Base-by-base conservation (phyloP, 768 basidiomycete species). In the Pleurotus pulmonarius region DNA sequence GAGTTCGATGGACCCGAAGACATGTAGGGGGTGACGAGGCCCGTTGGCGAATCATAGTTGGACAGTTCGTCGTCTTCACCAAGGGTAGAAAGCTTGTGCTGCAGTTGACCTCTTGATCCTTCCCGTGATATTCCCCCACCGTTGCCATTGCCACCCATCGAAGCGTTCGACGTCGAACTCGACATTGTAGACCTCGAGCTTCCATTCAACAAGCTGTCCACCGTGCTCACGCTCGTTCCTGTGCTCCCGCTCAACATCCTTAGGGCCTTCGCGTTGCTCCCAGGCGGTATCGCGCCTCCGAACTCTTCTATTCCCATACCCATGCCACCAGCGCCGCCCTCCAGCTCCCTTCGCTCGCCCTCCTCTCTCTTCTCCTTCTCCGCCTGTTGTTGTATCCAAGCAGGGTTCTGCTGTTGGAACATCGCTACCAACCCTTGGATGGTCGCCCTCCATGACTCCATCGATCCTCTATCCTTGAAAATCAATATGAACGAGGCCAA, bases 401-500 rank as follows among this genome's bases (percentile, higher is more conserved):
- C 59, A 15, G 73, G 69, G 56, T 77, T 75, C 58, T 82, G 83
- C 5, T 77, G 71, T 62, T 90, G 90, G 71, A 87, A 88, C 65
- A 81, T 73, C 55, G 78, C 77, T 41, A 98, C 86, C 4, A 98
- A 83, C 0, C 78, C 73, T 65, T 90, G 87, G 60, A 99, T 90
- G 56, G 88, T 89, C 51, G 77, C 80, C 67, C 81, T 87, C 97
- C 97, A 98, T 0, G 88, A 80, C 65, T 98, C 93, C 56, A 97
- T 79, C 2, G 88, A 88, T n/a, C 85, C 76, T 26, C 90, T 85
- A 55, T 98, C 92, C 66, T 88, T 90, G 81, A 97, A 99, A 64
- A 94, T 88, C 46, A 99, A 81, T 70, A 98, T 96, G 73, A 99
- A 98, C 49, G 90, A 91, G 59, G 97, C 95, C 55, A 97, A 76